Evolutionary conservation across 208 protist species (phyloP).

Genomic region (Chromosphaera perkinsii): DNA sequence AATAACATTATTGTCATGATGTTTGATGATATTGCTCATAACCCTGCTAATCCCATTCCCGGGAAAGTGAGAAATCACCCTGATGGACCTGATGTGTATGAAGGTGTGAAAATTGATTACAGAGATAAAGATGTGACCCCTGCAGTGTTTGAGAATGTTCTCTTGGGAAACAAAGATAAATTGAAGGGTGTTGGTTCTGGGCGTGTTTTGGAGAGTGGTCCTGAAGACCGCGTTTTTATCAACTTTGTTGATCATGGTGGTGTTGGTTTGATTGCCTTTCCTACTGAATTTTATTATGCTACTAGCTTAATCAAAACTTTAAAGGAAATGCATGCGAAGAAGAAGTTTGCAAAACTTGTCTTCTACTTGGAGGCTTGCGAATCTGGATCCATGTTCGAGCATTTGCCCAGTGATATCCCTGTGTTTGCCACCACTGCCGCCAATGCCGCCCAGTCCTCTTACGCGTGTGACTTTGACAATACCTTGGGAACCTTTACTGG

Average conservation of each 20-base stretch:
- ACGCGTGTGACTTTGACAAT: background rate
- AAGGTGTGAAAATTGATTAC: conserved; percentile 37
- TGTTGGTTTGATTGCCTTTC: conserved; percentile 44
- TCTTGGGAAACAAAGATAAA: conserved; percentile 13
- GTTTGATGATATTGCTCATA: conserved; percentile 48
- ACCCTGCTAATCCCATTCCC: conserved; percentile 24
- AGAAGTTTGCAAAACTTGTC: conserved; percentile 41
- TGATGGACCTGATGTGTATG: conserved; percentile 42
- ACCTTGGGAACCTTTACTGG: conserved; percentile 20
- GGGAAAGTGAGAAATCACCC: conserved; percentile 42
- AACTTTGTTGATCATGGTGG: conserved; percentile 51
- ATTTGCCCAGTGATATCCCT: conserved; percentile 17
- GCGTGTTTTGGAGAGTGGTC: conserved; percentile 28
- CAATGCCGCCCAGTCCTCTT: conserved; percentile 26
- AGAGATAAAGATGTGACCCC: conserved; percentile 36
- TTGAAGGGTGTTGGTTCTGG: conserved; percentile 25
- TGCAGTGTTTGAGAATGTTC: conserved; percentile 33
- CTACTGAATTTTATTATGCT: conserved; percentile 23
- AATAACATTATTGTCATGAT: conserved; percentile 42
- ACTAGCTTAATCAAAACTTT: conserved; percentile 26
- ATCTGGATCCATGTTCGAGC: conserved; percentile 51
- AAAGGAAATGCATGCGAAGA: conserved; percentile 35
- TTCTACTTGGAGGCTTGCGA: conserved; percentile 60
- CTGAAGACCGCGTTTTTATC: conserved; percentile 47
- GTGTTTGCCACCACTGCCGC: conserved; percentile 42